Percentiles rank a stretch among this genome's conserved stretches.
phyloP scores from a whole-genome alignment of 2,329 filamentous ascomycete species.

The Bipolaris oryzae region DNA sequence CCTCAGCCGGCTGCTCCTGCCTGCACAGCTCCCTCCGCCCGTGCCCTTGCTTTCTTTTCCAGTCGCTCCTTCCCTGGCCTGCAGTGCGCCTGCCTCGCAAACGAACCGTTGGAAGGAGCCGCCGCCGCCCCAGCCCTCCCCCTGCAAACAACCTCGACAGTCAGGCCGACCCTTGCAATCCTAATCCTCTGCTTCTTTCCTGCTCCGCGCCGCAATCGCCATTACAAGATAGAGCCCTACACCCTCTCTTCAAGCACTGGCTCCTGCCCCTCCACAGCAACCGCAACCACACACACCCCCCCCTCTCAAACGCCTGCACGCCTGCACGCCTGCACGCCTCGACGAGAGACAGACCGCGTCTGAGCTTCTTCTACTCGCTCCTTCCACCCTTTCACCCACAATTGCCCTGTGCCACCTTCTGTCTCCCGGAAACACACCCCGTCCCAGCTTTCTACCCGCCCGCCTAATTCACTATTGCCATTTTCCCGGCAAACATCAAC shows the following conservation, averaged over 20 bases:
- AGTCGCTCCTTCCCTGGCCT: slow-evolving; percentile 34
- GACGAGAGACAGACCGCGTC: slow-evolving; percentile 38
- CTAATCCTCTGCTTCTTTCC: slow-evolving; percentile 27
- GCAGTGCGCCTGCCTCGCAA: slow-evolving; percentile 25
- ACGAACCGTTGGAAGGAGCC: slow-evolving; percentile 37
- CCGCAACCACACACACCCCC: too few relatives aligned
- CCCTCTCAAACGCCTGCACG: slow-evolving; percentile 14
- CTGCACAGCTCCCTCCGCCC: neutral
- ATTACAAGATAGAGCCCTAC: slow-evolving; percentile 24
- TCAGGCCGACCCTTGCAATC: slow-evolving; percentile 43
- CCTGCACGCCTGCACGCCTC: slow-evolving; percentile 16
- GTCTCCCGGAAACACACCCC: slow-evolving; percentile 37
- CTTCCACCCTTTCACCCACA: slow-evolving; percentile 13
- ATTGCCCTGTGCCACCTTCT: slow-evolving; percentile 17
- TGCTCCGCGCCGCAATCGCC: slow-evolving; percentile 18
- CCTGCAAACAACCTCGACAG: slow-evolving; percentile 9
- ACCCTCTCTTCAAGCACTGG: slow-evolving; percentile 8
- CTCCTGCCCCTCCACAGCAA: slow-evolving; percentile 20
- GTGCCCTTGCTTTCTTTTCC: slow-evolving; percentile 16
- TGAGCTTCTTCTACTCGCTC: slow-evolving; percentile 24
- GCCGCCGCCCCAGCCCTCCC: slow-evolving; percentile 16
- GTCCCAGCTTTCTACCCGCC: slow-evolving; percentile 27
- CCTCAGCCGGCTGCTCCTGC: neutral
- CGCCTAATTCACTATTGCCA: slow-evolving; percentile 21
- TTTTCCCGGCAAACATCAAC: slow-evolving; percentile 35